Evolutionary conservation across 2,329 filamentous ascomycete genomes (phyloP), one percentile per base, ranked within the genome.

Genomic region (Coleophoma cylindrospora): DNA sequence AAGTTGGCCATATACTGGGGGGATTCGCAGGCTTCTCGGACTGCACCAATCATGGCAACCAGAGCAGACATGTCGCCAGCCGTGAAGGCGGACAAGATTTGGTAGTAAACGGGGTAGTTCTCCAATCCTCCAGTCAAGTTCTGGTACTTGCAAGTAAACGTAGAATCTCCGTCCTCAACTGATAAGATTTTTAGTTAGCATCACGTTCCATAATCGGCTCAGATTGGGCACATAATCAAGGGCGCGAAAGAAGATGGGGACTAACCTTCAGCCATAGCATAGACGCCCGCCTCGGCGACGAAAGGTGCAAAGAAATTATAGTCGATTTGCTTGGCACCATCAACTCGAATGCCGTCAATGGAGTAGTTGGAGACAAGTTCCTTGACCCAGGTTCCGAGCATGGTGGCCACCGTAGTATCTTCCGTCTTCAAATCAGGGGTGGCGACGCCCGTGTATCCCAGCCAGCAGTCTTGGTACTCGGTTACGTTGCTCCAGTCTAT

Each of bases 241-340:
- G 6, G 27, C 9, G 3, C 66, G 21, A 70, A 68, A 82, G 73
- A 3, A 83, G 6, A 27, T 6, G 6, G 27, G 9, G 27, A 27
- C 27, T 5, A 27, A 27, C 65, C 80, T 58, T 85, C 81, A 6
- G 81, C 81, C 13, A 82, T 70, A 3, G 72, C 70, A 63, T 80
- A 84, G 4, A 83, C 76, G 6, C 77, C 80, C 0, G 78, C 70
- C 0, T 76, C 74, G 7, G 67, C 53, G 19, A 73, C 66, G 55
- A 83, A 84, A 0, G 57, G 64, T 0, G 76, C 66, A 72, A 79
- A 81, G 63, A 81, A 85, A 17, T 70, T 69, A 53, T 65, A 66
- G 22, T 68, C 59, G 38, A 75, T 66, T 50, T 76, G 66, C 55
- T 72, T 69, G 15, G 68, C 69, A 15, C 71, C 71, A 55, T 76